A percentile compares a stretch with the other conserved stretches of the same genome.
phyloP scores from a whole-genome alignment of 2,329 filamentous ascomycete species.

The Leptographium galeiforme region DNA sequence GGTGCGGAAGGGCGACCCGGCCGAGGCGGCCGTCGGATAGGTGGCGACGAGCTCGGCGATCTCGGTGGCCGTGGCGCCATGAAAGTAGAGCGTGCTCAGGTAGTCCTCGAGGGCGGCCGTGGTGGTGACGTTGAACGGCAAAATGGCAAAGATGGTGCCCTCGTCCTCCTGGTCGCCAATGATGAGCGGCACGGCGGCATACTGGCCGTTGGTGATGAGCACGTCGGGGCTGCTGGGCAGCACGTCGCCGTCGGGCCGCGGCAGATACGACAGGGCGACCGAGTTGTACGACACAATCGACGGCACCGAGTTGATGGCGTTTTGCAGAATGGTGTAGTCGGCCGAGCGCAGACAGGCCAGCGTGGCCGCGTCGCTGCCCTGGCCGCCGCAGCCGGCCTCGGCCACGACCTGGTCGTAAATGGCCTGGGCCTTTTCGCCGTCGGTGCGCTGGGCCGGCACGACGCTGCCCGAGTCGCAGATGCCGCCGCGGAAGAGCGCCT shows the following conservation, averaged over 20 bases:
- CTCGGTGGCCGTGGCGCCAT: slow-evolving; percentile 33
- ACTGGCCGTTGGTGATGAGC: slow-evolving; percentile 35
- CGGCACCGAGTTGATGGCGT: slow-evolving; percentile 58
- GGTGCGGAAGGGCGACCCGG: slow-evolving; percentile 62
- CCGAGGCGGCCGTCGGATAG: slow-evolving; percentile 42
- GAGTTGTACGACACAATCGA: slow-evolving; percentile 53
- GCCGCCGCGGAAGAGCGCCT: slow-evolving; percentile 58
- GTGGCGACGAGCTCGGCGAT: slow-evolving; percentile 44
- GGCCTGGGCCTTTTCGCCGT: slow-evolving; percentile 50
- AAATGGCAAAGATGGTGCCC: slow-evolving; percentile 60
- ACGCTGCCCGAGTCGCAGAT: slow-evolving; percentile 67
- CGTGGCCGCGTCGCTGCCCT: slow-evolving; percentile 39
- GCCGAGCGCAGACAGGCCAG: slow-evolving; percentile 52
- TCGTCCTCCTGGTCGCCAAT: slow-evolving; percentile 71
- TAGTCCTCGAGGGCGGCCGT: slow-evolving; percentile 50
- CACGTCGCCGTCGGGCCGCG: slow-evolving; percentile 54
- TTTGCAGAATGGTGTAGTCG: slow-evolving; percentile 45
- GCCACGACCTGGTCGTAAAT: slow-evolving; percentile 49
- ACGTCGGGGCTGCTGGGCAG: slow-evolving; percentile 51
- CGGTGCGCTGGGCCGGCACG: slow-evolving; percentile 48
- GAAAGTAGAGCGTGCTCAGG: slow-evolving; percentile 46
- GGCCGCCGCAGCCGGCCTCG: slow-evolving; percentile 45
- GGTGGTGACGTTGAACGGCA: slow-evolving; percentile 51
- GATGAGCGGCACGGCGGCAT: slow-evolving; percentile 35
- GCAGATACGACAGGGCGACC: slow-evolving; percentile 59